Evolutionary conservation across 2,329 filamentous ascomycete species (phyloP), one percentile per base, ranked within the genome.

Genomic region (Calcarisporium arbuscula): DNA sequence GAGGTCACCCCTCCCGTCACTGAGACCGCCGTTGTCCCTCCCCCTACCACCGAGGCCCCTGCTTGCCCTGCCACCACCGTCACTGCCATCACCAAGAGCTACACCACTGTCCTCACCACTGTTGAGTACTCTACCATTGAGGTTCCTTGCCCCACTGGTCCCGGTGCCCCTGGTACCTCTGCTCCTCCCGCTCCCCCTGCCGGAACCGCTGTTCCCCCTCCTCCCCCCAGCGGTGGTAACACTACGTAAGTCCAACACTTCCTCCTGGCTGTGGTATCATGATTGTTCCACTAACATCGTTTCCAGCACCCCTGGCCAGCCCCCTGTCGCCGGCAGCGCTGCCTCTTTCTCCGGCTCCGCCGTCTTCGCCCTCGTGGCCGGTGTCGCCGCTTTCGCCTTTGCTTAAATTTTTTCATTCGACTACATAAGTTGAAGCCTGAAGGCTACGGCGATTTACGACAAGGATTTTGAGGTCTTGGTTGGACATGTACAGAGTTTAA

Each of bases 41-140:
- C 25, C 28, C 29, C 39, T 29, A 32, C 36, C 34, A 34, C 40
- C 30, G 29, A 32, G 18, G 36, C 16, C 6, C 34, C 40, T 7
- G 40, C 40, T 38, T 56, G 54, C 49, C 55, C 61, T 30, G 53
- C 51, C 53, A 47, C 47, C 56, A 64, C 64, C 30, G 64, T 72
- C 55, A 61, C 62, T 52, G 67, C 68, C 52, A 67, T 72, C 61
- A 70, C 69, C 55, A 74, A 70, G 62, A 67, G 58, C 45, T 63
- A 70, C 62, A 73, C 70, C 58, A 74, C 70, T 42, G 68, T 73
- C 50, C 53, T 72, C 55, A 71, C 69, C 50, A 66, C 65, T 28
- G 67, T 72, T 47, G 66, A 71, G 65, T 70, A 70, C 65, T 57
- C 62, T 49, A 70, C 67, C 53, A 52, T 67, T 41, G 57, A 61